Percentiles rank a stretch among this genome's conserved stretches.
Evolutionary conservation across 768 basidiomycete species (phyloP).

Genomic region (Lentinula guzmanii): DNA sequence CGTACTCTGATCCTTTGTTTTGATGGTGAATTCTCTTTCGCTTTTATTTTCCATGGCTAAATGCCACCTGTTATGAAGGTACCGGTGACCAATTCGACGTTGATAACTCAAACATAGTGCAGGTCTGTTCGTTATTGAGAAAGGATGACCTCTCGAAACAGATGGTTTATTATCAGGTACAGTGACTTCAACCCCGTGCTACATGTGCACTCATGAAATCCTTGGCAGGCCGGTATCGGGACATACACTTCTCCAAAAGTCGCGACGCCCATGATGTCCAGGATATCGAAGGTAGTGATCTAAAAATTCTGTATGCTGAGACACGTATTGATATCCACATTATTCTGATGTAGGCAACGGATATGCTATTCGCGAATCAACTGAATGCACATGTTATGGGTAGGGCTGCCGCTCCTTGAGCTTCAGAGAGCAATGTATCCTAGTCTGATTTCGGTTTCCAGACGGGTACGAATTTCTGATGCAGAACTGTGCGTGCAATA

Average conservation of each 20-base stretch:
- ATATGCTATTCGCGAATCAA: slow-evolving; percentile 45
- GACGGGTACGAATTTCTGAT: slow-evolving; percentile 56
- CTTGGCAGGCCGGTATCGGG: slow-evolving; percentile 41
- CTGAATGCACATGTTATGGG: slow-evolving; percentile 45
- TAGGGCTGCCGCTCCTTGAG: slow-evolving; percentile 14
- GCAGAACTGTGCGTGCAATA: slow-evolving; percentile 41
- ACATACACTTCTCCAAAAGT: slow-evolving; percentile 38
- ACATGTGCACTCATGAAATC: not conserved
- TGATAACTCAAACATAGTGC: slow-evolving; percentile 52
- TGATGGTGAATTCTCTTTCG: slow-evolving; percentile 24
- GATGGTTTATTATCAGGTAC: slow-evolving; percentile 52
- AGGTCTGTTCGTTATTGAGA: slow-evolving; percentile 43
- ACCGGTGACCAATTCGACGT: slow-evolving; percentile 47
- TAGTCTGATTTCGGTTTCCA: slow-evolving; percentile 13
- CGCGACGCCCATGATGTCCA: slow-evolving; percentile 26
- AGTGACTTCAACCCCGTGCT: not conserved
- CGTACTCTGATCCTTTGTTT: slow-evolving; percentile 50
- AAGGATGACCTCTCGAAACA: slow-evolving; percentile 47
- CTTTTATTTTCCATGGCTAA: not conserved
- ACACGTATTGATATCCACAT: not conserved
- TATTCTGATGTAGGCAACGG: slow-evolving; percentile 27
- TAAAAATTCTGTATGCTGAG: not conserved
- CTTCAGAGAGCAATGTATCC: not conserved
- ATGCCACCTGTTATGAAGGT: slow-evolving; percentile 11
- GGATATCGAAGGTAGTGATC: slow-evolving; percentile 30